phyloP scores from a whole-genome alignment of 2,329 filamentous ascomycete genomes.

The Pseudogymnoascus sp. region DNA sequence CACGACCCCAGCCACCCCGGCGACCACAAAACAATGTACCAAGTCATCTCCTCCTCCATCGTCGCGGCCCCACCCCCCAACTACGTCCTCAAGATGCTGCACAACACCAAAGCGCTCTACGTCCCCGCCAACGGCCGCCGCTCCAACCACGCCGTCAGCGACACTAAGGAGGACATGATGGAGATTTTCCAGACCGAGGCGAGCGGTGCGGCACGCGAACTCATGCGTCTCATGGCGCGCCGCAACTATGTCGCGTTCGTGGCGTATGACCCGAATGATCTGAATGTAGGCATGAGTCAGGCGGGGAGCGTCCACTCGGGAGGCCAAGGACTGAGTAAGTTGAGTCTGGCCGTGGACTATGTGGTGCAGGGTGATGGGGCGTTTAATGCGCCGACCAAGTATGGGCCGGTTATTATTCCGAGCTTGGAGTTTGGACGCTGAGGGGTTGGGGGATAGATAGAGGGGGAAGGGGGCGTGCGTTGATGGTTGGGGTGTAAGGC shows the following conservation, averaged over 20 bases:
- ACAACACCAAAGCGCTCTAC: slow-evolving; percentile 88
- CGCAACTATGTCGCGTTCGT: slow-evolving; percentile 90
- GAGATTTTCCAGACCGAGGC: slow-evolving; percentile 97
- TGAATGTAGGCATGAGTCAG: slow-evolving; percentile 35
- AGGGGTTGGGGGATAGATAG: not conserved
- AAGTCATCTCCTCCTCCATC: slow-evolving; percentile 86
- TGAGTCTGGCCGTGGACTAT: slow-evolving; percentile 91
- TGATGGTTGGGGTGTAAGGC: not conserved
- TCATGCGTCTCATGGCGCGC: slow-evolving; percentile 86
- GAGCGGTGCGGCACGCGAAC: slow-evolving; percentile 70
- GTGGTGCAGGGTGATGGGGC: slow-evolving; percentile 88
- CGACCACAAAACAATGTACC: slow-evolving; percentile 99
- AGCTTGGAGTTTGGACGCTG: slow-evolving; percentile 68
- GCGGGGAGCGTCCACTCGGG: slow-evolving; percentile 24
- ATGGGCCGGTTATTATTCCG: slow-evolving; percentile 91
- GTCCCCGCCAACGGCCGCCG: slow-evolving; percentile 80
- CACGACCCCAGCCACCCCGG: slow-evolving; percentile 87
- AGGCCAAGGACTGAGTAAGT: slow-evolving; percentile 43
- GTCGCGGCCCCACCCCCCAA: slow-evolving; percentile 78
- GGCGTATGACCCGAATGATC: slow-evolving; percentile 83
- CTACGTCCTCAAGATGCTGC: slow-evolving; percentile 89
- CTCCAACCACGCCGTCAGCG: slow-evolving; percentile 64
- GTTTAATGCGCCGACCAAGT: slow-evolving; percentile 81
- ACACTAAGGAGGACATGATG: slow-evolving; percentile 99
- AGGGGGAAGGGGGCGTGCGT: not conserved